Evolutionary conservation across 2,329 filamentous ascomycete genomes (phyloP).

Genomic region (Phialocephala sp.): DNA sequence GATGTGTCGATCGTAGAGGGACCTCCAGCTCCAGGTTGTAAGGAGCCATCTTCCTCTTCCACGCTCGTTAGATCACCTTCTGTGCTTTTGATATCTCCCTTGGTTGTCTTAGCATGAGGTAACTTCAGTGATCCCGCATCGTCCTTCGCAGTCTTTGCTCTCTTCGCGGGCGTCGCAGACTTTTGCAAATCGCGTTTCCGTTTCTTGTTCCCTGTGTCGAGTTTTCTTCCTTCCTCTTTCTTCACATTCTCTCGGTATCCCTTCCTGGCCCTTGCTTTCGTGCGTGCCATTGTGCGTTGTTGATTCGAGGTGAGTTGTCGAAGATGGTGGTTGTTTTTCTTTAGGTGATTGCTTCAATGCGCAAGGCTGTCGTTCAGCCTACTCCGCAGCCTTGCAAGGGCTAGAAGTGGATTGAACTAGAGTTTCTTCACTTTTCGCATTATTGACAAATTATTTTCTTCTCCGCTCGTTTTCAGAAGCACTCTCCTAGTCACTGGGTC

Average conservation of each 20-base stretch:
- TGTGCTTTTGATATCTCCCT: neutral
- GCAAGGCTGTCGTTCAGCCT: slow-evolving; percentile 2
- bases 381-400: neutral
- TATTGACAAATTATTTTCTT: neutral
- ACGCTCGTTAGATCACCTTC: neutral
- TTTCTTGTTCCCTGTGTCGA: slow-evolving; percentile 21
- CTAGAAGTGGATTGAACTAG: neutral
- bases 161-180: neutral
- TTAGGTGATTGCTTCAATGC: neutral
- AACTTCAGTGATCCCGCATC: neutral
- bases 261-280: slow-evolving; percentile 21
- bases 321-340: slow-evolving; percentile 33
- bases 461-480: neutral
- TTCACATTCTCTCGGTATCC: slow-evolving; percentile 19
- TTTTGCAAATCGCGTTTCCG: slow-evolving; percentile 14
- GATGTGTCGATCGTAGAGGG: neutral
- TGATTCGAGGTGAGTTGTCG: slow-evolving; percentile 16
- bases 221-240: slow-evolving; percentile 10
- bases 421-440: neutral
- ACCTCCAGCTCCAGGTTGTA: neutral
- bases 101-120: neutral
- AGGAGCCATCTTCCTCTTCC: neutral
- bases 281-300: slow-evolving; percentile 25
- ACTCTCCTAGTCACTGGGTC: too few species aligned
- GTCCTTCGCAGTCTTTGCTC: neutral